phyloP scores from a whole-genome alignment of 139 green algal genomes.

The Edaphochlamys debaryana region DNA sequence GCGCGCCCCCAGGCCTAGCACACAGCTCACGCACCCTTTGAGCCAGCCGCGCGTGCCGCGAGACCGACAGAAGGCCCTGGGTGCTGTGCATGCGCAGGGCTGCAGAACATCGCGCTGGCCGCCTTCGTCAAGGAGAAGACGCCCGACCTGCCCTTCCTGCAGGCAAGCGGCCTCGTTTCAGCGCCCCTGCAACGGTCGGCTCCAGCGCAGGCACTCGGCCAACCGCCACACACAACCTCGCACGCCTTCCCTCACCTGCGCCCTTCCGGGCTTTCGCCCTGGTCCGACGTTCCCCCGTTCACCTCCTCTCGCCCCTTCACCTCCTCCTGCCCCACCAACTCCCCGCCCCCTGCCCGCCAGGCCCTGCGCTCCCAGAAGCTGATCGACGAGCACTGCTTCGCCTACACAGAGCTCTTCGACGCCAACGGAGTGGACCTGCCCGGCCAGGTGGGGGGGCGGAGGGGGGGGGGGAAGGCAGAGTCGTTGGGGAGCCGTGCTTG shows the following conservation, averaged over 20 bases:
- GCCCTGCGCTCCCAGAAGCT: slow-evolving; percentile 4
- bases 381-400: slow-evolving; percentile 34
- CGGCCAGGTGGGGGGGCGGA: neutral
- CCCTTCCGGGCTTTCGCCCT: neutral
- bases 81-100: too few relatives aligned
- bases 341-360: neutral
- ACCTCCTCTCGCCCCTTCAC: too few relatives aligned
- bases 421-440: slow-evolving; percentile 33
- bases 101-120: slow-evolving; percentile 8
- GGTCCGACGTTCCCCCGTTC: too few relatives aligned
- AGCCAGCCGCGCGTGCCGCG: too few relatives aligned
- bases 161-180: too few relatives aligned
- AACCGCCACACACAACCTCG: neutral
- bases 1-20: too few relatives aligned
- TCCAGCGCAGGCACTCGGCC: neutral
- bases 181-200: too few relatives aligned
- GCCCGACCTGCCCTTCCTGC: slow-evolving; percentile 18
- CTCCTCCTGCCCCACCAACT: too few relatives aligned
- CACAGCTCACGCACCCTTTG: too few relatives aligned
- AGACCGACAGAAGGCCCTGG: too few relatives aligned
- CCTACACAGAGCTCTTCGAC: slow-evolving; percentile 23
- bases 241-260: neutral
- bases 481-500: too few relatives aligned
- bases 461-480: too few relatives aligned
- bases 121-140: slow-evolving; percentile 2